Percentiles rank a stretch among this genome's conserved stretches.
Conservation (phyloP, 345 rosid genomes). For the Gossypium thurberi region DNA sequence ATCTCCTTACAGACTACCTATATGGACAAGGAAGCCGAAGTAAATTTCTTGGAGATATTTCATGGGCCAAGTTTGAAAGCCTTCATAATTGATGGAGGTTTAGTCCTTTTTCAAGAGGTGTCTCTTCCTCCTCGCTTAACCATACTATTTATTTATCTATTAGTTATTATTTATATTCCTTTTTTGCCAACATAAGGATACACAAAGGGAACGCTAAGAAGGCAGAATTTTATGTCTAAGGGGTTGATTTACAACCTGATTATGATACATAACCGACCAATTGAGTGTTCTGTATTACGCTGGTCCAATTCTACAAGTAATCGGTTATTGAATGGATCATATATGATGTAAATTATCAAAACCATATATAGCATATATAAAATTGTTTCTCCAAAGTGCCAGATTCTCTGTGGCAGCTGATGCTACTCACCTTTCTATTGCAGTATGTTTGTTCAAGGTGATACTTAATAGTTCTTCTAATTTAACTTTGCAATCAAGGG, state of each 20-base stretch:
- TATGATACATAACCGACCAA: slow-evolving; percentile 85
- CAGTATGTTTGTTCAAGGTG: slow-evolving; percentile 86
- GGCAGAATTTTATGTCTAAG: slow-evolving; percentile 5
- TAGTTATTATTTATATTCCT: neutral
- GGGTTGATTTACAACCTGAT: slow-evolving; percentile 15
- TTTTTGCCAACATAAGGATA: neutral
- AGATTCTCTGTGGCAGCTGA: slow-evolving; percentile 97
- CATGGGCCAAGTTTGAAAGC: slow-evolving; percentile 91
- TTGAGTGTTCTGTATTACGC: slow-evolving; percentile 95
- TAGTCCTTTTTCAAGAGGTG: slow-evolving; percentile 97
- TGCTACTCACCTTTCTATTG: slow-evolving; percentile 84
- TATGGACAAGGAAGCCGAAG: slow-evolving; percentile 51
- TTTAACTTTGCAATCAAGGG: neutral
- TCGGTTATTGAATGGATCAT: neutral
- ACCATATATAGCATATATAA: slow-evolving; percentile 7
- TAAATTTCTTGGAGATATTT: slow-evolving; percentile 69
- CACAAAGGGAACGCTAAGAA: neutral
- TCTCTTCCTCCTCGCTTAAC: slow-evolving; percentile 12
- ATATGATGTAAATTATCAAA: neutral
- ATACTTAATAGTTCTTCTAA: slow-evolving; percentile 7
- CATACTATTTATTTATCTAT: neutral
- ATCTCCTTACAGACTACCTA: slow-evolving; percentile 56
- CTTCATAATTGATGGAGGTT: slow-evolving; percentile 82
- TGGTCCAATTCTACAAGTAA: slow-evolving; percentile 92
- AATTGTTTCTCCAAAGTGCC: slow-evolving; percentile 50